Percentiles rank a stretch among this genome's conserved stretches.
Conservation (phyloP, 169 alveolate species). For the Neospora caninum region DNA sequence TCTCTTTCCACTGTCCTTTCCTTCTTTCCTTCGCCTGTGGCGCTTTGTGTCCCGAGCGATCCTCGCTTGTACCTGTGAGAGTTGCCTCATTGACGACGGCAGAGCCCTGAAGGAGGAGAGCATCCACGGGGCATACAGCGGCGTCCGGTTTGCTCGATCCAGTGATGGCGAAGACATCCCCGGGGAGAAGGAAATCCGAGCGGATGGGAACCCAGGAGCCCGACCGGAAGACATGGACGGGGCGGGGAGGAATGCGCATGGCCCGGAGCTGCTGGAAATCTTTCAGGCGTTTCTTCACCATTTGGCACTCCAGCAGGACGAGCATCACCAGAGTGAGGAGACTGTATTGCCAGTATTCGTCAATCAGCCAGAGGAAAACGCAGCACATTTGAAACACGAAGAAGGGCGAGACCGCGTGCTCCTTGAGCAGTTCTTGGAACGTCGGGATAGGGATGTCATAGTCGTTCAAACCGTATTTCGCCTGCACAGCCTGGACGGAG, state of each 20-base stretch:
- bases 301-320: slow-evolving; percentile 78
- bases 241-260: slow-evolving; percentile 91
- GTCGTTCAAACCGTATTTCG: slow-evolving; percentile 52
- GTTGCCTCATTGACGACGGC: slow-evolving; percentile 81
- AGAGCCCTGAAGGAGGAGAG: slow-evolving; percentile 63
- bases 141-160: slow-evolving; percentile 33
- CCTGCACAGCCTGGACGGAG: neutral
- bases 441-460: slow-evolving; percentile 87
- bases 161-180: slow-evolving; percentile 84
- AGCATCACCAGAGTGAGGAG: slow-evolving; percentile 90
- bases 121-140: slow-evolving; percentile 61
- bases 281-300: slow-evolving; percentile 26
- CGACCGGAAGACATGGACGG: slow-evolving; percentile 87
- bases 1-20: no score
- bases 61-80: slow-evolving; percentile 80
- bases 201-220: slow-evolving; percentile 88
- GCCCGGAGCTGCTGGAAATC: slow-evolving; percentile 66
- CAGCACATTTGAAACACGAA: slow-evolving; percentile 95
- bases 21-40: no score
- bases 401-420: slow-evolving; percentile 96
- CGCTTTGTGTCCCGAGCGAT: no score
- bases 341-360: slow-evolving; percentile 95
- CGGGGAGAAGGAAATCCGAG: slow-evolving; percentile 93
- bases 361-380: slow-evolving; percentile 95
- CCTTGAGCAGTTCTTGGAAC: slow-evolving; percentile 90